Conservation (phyloP, 2,329 filamentous ascomycete genomes). For the Ascochyta viciae-villosae region DNA sequence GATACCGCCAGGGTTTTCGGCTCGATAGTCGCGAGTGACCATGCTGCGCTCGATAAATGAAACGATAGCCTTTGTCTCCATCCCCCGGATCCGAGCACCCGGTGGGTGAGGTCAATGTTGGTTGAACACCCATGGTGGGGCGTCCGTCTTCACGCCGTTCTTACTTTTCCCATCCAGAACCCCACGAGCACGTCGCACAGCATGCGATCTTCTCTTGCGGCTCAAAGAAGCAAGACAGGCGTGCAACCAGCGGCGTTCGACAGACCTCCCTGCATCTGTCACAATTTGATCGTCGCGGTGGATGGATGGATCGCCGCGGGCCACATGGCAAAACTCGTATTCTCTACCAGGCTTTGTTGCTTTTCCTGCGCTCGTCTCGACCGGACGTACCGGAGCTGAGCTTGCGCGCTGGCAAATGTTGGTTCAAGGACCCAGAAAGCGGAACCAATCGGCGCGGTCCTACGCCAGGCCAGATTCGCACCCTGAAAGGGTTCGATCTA, state of each 20-base stretch:
- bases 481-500: background rate
- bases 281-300: background rate
- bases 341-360: constrained; percentile 4
- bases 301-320: constrained; percentile 4
- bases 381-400: background rate
- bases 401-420: background rate
- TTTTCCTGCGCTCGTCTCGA: constrained; percentile 1
- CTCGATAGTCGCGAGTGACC: too few species aligned
- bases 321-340: constrained; percentile 10
- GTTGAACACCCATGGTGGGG: background rate
- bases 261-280: constrained; percentile 6
- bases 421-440: background rate
- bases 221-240: constrained; percentile 4
- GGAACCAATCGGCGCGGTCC: constrained; percentile 1
- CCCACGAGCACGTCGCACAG: constrained; percentile 7
- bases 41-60: background rate
- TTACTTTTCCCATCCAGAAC: constrained; percentile 5
- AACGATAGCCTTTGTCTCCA: background rate
- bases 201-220: background rate
- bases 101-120: background rate
- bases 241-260: constrained; percentile 6
- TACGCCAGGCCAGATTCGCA: constrained; percentile 2
- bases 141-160: background rate
- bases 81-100: background rate
- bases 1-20: too few species aligned